Conservation (phyloP, 2,329 filamentous ascomycete species). For the Aspergillus brasiliensis region DNA sequence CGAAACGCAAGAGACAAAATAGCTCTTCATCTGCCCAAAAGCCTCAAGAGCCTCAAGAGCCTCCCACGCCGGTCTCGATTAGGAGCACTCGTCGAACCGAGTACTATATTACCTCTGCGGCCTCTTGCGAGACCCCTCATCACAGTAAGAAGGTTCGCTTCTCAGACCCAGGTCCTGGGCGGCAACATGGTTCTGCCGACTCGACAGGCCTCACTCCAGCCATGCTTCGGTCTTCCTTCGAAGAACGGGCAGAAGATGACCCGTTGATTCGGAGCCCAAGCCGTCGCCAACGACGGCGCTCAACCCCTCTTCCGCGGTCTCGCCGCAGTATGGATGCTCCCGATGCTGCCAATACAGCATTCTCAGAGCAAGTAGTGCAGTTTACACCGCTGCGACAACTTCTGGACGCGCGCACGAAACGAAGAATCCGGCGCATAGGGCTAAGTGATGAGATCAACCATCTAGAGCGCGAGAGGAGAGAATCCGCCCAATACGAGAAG, state of each 20-base stretch:
- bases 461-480: slow-evolving; percentile 44
- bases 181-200: slow-evolving; percentile 20
- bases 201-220: slow-evolving; percentile 51
- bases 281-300: slow-evolving; percentile 33
- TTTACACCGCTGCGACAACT: slow-evolving; percentile 49
- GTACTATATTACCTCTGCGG: not conserved
- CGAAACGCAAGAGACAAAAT: slow-evolving; percentile 30
- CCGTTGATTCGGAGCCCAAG: slow-evolving; percentile 32
- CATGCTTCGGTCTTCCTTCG: slow-evolving; percentile 43
- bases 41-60: not conserved
- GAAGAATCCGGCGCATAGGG: slow-evolving; percentile 48
- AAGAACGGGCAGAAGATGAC: slow-evolving; percentile 25
- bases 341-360: slow-evolving; percentile 20
- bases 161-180: slow-evolving; percentile 44
- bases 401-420: slow-evolving; percentile 45
- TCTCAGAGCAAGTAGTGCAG: slow-evolving; percentile 40
- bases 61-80: slow-evolving; percentile 8
- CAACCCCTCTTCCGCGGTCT: slow-evolving; percentile 34
- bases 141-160: slow-evolving; percentile 49
- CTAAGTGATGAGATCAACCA: slow-evolving; percentile 51
- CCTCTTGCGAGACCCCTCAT: slow-evolving; percentile 29
- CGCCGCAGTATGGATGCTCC: slow-evolving; percentile 25
- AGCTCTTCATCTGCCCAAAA: slow-evolving; percentile 19
- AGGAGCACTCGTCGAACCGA: slow-evolving; percentile 6
- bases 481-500: slow-evolving; percentile 28